Percentiles rank a stretch among this genome's conserved stretches.
phyloP scores from a whole-genome alignment of 345 rosid genomes.

The Populus tremula region DNA sequence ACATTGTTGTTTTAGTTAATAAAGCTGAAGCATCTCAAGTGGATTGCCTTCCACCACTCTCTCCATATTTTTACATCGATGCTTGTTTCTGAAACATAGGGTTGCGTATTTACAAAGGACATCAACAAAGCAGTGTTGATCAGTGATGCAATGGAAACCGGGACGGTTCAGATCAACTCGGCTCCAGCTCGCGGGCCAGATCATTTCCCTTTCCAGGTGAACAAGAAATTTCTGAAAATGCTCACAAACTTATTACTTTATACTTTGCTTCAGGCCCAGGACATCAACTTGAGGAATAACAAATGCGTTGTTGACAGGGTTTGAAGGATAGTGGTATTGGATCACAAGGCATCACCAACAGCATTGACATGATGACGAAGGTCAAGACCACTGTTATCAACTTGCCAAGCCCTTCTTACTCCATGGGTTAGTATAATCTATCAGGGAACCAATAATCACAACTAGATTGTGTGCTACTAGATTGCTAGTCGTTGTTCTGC shows the following conservation, averaged over 20 bases:
- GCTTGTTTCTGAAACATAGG: conserved; percentile 38
- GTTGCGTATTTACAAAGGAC: conserved; percentile 91
- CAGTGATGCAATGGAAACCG: conserved; percentile 98
- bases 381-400: conserved; percentile 92
- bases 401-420: conserved; percentile 81
- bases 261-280: background rate
- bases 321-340: conserved; percentile 98
- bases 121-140: conserved; percentile 84
- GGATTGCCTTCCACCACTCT: background rate
- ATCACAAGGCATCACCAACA: conserved; percentile 94
- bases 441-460: background rate
- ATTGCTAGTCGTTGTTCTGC: background rate
- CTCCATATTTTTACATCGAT: background rate
- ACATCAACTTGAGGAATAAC: background rate
- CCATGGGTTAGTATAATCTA: conserved; percentile 61
- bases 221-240: background rate
- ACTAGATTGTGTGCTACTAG: background rate
- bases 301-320: conserved; percentile 45
- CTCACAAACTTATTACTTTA: background rate
- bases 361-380: conserved; percentile 94
- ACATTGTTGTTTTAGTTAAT: background rate
- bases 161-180: conserved; percentile 97
- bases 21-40: background rate
- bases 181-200: conserved; percentile 99
- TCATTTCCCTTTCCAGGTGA: conserved; percentile 98